These are phyloP conservation scores for Gelatoporia subvermispora DNA, from an alignment of 768 basidiomycete species.

Conservation along the genomic window DNA sequence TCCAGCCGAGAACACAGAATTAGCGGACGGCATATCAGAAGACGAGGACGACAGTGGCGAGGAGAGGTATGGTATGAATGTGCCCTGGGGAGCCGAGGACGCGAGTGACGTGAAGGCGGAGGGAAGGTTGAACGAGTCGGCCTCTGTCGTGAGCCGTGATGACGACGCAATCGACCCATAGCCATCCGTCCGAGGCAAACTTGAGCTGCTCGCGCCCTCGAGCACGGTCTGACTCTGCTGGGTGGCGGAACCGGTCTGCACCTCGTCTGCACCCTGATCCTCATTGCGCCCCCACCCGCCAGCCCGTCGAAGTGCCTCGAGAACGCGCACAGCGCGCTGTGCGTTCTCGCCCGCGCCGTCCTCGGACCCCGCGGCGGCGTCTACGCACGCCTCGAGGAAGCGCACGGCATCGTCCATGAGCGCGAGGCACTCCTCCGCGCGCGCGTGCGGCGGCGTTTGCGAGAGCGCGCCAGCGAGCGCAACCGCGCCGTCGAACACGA, in stretches of 20 bases:
- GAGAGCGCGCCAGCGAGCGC: conserved; percentile 39
- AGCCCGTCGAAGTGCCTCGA: conserved; percentile 30
- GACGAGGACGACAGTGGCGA: conserved; percentile 1
- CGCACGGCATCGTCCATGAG: conserved; percentile 34
- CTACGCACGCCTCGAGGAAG: conserved; percentile 25
- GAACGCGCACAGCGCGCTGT: conserved; percentile 34
- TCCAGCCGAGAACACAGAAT: neutral
- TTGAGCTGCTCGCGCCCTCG: neutral
- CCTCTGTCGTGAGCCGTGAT: neutral
- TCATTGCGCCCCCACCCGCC: conserved; percentile 15
- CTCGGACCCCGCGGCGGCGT: conserved; percentile 22
- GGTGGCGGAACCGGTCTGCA: too few relatives aligned
- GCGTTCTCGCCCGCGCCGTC: conserved; percentile 35
- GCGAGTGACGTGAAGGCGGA: neutral
- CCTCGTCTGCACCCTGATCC: conserved; percentile 10
- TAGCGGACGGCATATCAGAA: neutral
- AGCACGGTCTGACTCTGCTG: conserved; percentile 6
- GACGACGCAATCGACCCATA: neutral
- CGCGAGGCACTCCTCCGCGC: conserved; percentile 30
- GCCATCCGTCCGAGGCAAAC: neutral
- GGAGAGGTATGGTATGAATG: conserved; percentile 4
- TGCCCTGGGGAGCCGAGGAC: neutral
- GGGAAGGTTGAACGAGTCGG: neutral
- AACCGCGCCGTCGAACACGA: conserved; percentile 42
- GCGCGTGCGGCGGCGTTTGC: conserved; percentile 32